These are phyloP conservation scores for Lumnitzera racemosa DNA, from an alignment of 345 rosid genomes.

Conservation along the genomic window DNA sequence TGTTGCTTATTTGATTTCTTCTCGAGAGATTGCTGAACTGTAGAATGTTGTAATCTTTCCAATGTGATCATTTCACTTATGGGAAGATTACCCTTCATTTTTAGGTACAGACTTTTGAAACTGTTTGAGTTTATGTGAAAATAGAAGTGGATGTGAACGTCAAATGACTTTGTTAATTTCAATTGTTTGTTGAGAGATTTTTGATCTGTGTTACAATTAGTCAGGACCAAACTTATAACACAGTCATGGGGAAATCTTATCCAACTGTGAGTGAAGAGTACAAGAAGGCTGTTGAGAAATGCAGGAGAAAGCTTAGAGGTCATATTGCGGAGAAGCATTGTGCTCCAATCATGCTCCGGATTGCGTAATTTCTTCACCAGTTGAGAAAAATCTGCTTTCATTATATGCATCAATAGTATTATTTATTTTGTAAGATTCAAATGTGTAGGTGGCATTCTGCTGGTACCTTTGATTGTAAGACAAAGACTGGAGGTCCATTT, in stretches of 20 bases:
- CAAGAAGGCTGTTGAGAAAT: conserved; percentile 66
- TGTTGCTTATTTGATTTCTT: too few relatives aligned
- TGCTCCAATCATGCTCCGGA: conserved; percentile 90
- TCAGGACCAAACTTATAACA: too few relatives aligned
- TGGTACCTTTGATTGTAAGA: conserved; percentile 74
- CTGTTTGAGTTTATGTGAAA: too few relatives aligned
- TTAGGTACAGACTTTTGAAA: too few relatives aligned
- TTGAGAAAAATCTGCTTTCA: background rate
- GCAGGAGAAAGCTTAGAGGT: conserved; percentile 79
- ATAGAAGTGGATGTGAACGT: too few relatives aligned
- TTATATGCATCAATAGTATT: background rate
- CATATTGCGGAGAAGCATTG: conserved; percentile 84
- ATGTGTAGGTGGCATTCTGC: conserved; percentile 90
- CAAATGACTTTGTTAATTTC: too few relatives aligned
- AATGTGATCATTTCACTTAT: too few relatives aligned
- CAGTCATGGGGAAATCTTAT: conserved; percentile 62
- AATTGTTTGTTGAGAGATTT: too few relatives aligned
- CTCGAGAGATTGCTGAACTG: too few relatives aligned
- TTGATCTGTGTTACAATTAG: too few relatives aligned
- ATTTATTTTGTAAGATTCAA: background rate
- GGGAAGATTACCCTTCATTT: too few relatives aligned
- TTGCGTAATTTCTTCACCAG: conserved; percentile 47
- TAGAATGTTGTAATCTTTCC: too few relatives aligned
- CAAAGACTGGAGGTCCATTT: conserved; percentile 88
- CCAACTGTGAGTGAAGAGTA: conserved; percentile 81